A percentile compares a stretch with the other conserved stretches of the same genome.
These are phyloP conservation scores for Ustilago cynodontis DNA, from an alignment of 1,284 basidiomycete species.

Conservation along the genomic window DNA sequence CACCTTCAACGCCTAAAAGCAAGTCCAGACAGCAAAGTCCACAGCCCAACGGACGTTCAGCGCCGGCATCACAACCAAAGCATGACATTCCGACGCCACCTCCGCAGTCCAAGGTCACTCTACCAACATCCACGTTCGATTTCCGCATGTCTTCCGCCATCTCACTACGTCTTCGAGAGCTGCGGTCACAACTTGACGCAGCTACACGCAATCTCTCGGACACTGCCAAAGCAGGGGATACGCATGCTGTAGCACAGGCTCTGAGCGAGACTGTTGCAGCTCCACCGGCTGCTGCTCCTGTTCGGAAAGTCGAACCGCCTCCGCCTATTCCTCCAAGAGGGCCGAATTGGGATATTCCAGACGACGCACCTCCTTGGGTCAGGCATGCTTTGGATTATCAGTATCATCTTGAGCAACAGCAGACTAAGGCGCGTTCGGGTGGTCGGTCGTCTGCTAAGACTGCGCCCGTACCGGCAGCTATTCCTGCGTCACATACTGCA, in stretches of 20 bases:
- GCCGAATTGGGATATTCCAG: background rate
- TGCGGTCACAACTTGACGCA: constrained; percentile 38
- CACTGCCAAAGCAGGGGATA: background rate
- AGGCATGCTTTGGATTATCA: constrained; percentile 11
- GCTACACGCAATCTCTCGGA: constrained; percentile 24
- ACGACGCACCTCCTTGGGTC: constrained; percentile 16
- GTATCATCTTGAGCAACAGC: constrained; percentile 4
- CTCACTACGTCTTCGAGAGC: constrained; percentile 68
- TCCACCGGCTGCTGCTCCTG: background rate
- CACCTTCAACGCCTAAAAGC: background rate
- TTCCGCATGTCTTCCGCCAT: constrained; percentile 45
- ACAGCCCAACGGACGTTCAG: background rate
- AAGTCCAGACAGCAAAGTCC: background rate
- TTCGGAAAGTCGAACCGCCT: background rate
- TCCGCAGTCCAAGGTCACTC: background rate
- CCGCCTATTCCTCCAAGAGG: background rate
- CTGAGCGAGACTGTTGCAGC: constrained; percentile 7
- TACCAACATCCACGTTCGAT: constrained; percentile 21
- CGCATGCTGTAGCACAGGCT: constrained; percentile 4
- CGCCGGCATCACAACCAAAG: background rate
- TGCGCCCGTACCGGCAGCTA: background rate
- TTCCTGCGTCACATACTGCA: background rate
- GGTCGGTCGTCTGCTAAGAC: background rate
- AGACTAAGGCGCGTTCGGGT: background rate
- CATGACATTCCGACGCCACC: background rate